Percentiles rank a stretch among this genome's conserved stretches.
phyloP scores from a whole-genome alignment of 768 basidiomycete species.

The Neoboletus subvelutipes region DNA sequence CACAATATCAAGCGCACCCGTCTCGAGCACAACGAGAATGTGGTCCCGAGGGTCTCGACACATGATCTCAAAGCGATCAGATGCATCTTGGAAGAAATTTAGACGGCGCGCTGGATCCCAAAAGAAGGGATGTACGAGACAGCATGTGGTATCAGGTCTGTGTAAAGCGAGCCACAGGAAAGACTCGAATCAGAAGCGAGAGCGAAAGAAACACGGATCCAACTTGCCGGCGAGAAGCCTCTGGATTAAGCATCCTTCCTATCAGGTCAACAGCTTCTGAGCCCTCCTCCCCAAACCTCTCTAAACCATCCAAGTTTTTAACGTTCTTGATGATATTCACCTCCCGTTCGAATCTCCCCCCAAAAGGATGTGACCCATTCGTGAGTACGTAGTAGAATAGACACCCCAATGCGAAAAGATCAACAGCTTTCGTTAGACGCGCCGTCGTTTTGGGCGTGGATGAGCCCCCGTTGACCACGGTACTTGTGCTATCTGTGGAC shows the following conservation, averaged over 20 bases:
- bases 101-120: conserved; percentile 88
- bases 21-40: conserved; percentile 73
- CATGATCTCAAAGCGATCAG: conserved; percentile 98
- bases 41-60: conserved; percentile 86
- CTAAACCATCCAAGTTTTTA: conserved; percentile 67
- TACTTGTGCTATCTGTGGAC: conserved; percentile 63
- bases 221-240: conserved; percentile 71
- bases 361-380: conserved; percentile 90
- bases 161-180: not conserved
- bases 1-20: conserved; percentile 64
- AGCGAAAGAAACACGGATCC: not conserved
- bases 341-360: conserved; percentile 90
- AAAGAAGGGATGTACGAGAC: conserved; percentile 93
- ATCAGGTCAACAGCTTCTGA: conserved; percentile 88
- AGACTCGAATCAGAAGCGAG: conserved; percentile 4
- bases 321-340: conserved; percentile 86
- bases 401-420: conserved; percentile 95
- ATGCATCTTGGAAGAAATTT: conserved; percentile 95
- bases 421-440: conserved; percentile 90
- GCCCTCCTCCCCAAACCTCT: conserved; percentile 89
- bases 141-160: conserved; percentile 87
- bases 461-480: conserved; percentile 34
- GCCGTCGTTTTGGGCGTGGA: conserved; percentile 40
- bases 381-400: conserved; percentile 92
- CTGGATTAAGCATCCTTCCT: conserved; percentile 69